These are phyloP conservation scores for Odontarrhena argentea DNA, from an alignment of 345 rosid genomes.

Conservation along the genomic window DNA sequence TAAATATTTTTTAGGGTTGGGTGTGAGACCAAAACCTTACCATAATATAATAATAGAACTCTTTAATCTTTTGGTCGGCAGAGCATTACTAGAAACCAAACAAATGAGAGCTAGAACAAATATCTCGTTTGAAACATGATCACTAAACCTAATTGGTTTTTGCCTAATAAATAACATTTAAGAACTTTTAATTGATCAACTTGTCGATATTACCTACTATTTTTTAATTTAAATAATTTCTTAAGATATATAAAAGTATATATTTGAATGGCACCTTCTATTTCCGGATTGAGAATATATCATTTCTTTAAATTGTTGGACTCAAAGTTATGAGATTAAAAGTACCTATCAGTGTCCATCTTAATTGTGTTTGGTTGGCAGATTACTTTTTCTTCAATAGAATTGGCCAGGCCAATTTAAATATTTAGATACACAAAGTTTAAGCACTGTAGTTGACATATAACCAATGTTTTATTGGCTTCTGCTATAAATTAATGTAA, in stretches of 20 bases:
- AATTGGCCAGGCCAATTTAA: constrained; percentile 11
- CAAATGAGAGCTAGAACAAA: constrained; percentile 7
- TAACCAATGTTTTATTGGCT: constrained; percentile 3
- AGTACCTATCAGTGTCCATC: constrained; percentile 28
- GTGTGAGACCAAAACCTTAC: constrained; percentile 7
- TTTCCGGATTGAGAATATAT: constrained; percentile 10
- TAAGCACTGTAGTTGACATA: constrained; percentile 9
- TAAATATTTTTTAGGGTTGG: background rate
- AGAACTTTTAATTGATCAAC: background rate
- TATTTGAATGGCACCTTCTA: constrained; percentile 11
- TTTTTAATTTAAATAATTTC: background rate
- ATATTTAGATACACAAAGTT: constrained; percentile 14
- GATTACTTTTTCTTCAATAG: constrained; percentile 11
- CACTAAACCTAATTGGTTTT: constrained; percentile 2
- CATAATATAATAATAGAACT: background rate
- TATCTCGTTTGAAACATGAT: background rate
- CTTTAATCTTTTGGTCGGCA: constrained; percentile 7
- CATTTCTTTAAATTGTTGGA: background rate
- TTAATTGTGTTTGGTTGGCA: constrained; percentile 23
- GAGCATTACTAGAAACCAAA: background rate
- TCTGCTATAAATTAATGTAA: background rate
- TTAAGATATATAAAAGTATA: background rate
- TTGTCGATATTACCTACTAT: background rate
- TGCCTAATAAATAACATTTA: background rate
- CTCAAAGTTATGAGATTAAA: constrained; percentile 1